Evolutionary conservation across 768 basidiomycete genomes (phyloP), one percentile per base, ranked within the genome.

Genomic region (Boletus reticuloceps): DNA sequence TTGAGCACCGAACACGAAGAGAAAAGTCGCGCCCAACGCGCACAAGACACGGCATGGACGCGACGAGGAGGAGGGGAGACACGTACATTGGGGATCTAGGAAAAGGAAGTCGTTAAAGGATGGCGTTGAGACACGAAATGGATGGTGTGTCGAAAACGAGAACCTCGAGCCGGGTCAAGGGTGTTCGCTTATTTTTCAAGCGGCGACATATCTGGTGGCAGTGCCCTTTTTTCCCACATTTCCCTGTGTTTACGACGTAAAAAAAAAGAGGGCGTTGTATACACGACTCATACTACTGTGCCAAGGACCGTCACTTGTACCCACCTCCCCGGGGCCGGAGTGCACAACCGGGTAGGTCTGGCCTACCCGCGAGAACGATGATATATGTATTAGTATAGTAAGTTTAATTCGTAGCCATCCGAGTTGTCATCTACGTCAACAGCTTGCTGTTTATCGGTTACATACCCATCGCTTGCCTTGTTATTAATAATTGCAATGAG

Each of bases 141-240:
- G 66, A 62, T 70, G 69, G 66, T 55, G 66, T 55, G 66, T 72
- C 69, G 50, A 71, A 71, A 71, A 72, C 55, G 43, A 72, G 64
- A 65, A 60, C 58, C 32, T 57, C 48, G 50, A 59, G 65, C 63
- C 71, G 69, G 71, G 69, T 72, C 68, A 72, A 71, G 69, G 71
- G 69, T 69, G 71, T 63, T 42, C 71, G 69, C 69, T 64, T 71
- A 59, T 66, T 71, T 71, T 71, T 71, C 55, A 69, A 68, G 69
- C 69, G 69, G 69, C 67, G 69, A 69, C 62, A 27, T 16, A 63
- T 50, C n/a, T 1, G 1, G 69, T 71, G 69, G 69, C 71, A 22
- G 59, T 65, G 55, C 16, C 0, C 17, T 19, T 45, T 45, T 52
- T 68, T 68, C 65, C 51, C 62, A 59, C 54, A 16, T 27, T 51